Percentiles rank a stretch among this genome's conserved stretches.
Conservation (phyloP, 2,329 filamentous ascomycete genomes). For the Stachybotrys echinatus region DNA sequence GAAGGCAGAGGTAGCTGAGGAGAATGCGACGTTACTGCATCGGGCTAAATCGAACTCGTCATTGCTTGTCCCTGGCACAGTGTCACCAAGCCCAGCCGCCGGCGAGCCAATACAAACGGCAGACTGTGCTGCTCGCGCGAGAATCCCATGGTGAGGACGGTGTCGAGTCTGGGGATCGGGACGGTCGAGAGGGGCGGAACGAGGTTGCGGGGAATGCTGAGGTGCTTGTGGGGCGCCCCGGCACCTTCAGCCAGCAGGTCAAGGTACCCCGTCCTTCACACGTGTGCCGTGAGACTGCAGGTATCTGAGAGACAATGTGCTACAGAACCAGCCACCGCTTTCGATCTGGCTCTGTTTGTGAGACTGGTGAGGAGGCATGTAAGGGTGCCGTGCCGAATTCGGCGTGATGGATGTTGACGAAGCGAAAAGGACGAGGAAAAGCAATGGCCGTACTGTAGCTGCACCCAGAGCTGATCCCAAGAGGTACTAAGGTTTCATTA, state of each 20-base stretch:
- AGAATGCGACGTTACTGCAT: conserved; percentile 9
- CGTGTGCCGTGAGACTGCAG: neutral
- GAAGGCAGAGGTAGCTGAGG: neutral
- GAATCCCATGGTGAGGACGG: too few species aligned
- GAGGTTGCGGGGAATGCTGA: conserved; percentile 16
- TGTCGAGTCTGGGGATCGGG: conserved; percentile 21
- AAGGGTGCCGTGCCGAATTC: too few species aligned
- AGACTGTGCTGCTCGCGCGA: neutral
- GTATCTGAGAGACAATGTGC: neutral
- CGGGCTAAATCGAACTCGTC: conserved; percentile 15
- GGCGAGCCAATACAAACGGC: neutral
- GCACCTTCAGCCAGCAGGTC: neutral
- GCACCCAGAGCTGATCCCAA: too few species aligned
- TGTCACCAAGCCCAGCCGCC: neutral
- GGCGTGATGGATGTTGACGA: too few species aligned
- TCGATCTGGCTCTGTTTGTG: neutral
- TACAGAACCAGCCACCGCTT: neutral
- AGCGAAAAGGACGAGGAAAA: too few species aligned
- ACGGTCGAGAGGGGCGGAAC: conserved; percentile 13
- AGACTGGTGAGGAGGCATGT: neutral
- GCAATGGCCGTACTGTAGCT: too few species aligned
- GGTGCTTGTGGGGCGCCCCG: conserved; percentile 13
- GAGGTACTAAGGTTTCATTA: too few species aligned
- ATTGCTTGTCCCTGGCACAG: conserved; percentile 12
- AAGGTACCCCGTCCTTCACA: neutral